These are phyloP conservation scores for Anisodus tanguticus DNA, from an alignment of 257 asterid genomes.

Conservation along the genomic window DNA sequence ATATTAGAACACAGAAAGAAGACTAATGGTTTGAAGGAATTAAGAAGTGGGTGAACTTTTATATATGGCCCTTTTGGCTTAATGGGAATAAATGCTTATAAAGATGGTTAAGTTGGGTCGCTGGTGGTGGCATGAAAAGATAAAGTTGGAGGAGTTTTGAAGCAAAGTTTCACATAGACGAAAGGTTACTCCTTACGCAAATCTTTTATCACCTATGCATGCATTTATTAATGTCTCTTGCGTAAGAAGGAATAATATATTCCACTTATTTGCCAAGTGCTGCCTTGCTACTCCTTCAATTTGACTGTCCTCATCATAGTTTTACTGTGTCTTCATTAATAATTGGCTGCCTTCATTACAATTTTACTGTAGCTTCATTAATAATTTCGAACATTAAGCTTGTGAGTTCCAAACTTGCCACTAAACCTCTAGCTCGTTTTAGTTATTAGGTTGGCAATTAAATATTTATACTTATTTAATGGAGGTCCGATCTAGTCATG, in stretches of 20 bases:
- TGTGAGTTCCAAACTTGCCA: not conserved
- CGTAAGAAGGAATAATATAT: constrained; percentile 18
- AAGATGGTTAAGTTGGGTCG: constrained; percentile 32
- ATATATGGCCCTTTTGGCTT: not conserved
- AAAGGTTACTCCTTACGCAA: constrained; percentile 41
- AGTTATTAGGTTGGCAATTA: too few relatives aligned
- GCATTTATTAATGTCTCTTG: not conserved
- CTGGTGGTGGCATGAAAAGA: constrained; percentile 42
- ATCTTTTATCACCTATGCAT: not conserved
- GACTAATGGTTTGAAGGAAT: not conserved
- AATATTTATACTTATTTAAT: too few relatives aligned
- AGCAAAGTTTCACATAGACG: constrained; percentile 56
- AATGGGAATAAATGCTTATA: not conserved
- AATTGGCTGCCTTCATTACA: not conserved
- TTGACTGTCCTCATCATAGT: not conserved
- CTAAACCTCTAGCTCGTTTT: not conserved
- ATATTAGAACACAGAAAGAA: not conserved
- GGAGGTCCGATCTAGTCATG: too few relatives aligned
- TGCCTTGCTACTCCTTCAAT: not conserved
- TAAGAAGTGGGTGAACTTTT: not conserved
- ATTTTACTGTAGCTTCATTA: not conserved
- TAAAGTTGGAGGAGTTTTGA: constrained; percentile 44
- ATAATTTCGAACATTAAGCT: not conserved
- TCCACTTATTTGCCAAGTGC: not conserved
- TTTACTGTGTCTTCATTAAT: not conserved